These are phyloP conservation scores for Rosa lucieae DNA, from an alignment of 306 rosid species.

Conservation along the genomic window DNA sequence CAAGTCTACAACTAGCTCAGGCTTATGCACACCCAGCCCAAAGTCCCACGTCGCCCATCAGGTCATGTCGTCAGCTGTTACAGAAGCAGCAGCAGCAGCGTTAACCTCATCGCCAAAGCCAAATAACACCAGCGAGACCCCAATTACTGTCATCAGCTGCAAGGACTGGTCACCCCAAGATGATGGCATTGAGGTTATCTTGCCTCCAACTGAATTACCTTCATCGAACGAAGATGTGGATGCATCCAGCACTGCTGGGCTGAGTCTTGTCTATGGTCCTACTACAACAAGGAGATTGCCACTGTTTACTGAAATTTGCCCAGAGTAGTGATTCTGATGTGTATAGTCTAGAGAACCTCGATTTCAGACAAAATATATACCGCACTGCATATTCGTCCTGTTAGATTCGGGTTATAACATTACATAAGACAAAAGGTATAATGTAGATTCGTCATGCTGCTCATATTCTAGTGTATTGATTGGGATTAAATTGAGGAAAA, in stretches of 20 bases:
- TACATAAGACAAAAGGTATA: neutral
- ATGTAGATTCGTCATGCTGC: neutral
- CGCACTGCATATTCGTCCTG: conserved; percentile 4
- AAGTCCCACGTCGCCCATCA: conserved; percentile 27
- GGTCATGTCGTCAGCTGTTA: neutral
- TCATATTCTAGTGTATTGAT: neutral
- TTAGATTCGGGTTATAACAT: neutral
- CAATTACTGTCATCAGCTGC: neutral
- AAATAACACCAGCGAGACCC: conserved; percentile 12
- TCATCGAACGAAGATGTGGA: conserved; percentile 47
- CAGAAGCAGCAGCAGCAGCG: neutral
- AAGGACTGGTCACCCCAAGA: conserved; percentile 70
- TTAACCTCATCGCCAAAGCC: conserved; percentile 15
- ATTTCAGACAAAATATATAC: neutral
- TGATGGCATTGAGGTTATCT: conserved; percentile 47
- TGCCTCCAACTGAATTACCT: conserved; percentile 23
- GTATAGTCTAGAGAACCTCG: neutral
- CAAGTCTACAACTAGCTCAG: conserved; percentile 27
- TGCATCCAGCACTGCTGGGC: conserved; percentile 19
- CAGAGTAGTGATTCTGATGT: conserved; percentile 10
- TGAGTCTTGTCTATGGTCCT: conserved; percentile 20
- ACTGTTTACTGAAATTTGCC: conserved; percentile 37
- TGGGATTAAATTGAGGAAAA: neutral
- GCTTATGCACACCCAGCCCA: conserved; percentile 20
- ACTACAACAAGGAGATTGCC: conserved; percentile 40